Evolutionary conservation across 805 yeast species (phyloP), one percentile per base, ranked within the genome.

Genomic region (Candida endomychidarum): DNA sequence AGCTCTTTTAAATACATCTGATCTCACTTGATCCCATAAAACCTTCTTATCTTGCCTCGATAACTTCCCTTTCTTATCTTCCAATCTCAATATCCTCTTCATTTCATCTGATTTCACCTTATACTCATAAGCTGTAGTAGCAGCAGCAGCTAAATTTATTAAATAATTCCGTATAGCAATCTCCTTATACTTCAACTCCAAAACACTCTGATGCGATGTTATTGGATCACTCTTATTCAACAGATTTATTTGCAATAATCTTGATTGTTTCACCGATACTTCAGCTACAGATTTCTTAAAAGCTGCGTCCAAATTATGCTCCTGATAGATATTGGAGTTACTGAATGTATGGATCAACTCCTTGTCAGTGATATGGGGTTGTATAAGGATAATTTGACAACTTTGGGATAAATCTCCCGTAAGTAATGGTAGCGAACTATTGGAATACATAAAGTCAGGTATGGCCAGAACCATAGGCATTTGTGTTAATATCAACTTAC

Each of bases 111-210:
- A 43, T 46, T 64, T 63, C 33, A 65, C 47, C 45, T 72, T 67
- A 51, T 72, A 75, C 49, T 75, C 80, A 43, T 70, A 65, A 6
- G 77, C 71, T 0, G 80, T 75, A 30, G 78, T 74, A 6, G 78
- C 72, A 3, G 80, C 80, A 9, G 78, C 80, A 9, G 77, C 70
- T 40, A 75, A 55, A 52, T 75, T 75, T n/a, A 75, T 61, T 41
- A 75, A 59, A 45, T 72, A 75, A 54, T 75, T 74, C 37, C 78
- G 52, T 21, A 75, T 52, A 4, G 79, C 78, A 18, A 73, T 63
- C 37, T 68, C 68, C 52, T 67, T 70, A 40, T 60, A 71, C 35
- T 65, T 60, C 44, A 67, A 60, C 32, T 57, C 54, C 38, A 69
- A 53, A 17, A 44, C 59, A 5, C 60, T 42, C 45, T 61, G 67